Base-by-base conservation (phyloP, 805 yeast genomes). In the Yarrowia sp. region DNA sequence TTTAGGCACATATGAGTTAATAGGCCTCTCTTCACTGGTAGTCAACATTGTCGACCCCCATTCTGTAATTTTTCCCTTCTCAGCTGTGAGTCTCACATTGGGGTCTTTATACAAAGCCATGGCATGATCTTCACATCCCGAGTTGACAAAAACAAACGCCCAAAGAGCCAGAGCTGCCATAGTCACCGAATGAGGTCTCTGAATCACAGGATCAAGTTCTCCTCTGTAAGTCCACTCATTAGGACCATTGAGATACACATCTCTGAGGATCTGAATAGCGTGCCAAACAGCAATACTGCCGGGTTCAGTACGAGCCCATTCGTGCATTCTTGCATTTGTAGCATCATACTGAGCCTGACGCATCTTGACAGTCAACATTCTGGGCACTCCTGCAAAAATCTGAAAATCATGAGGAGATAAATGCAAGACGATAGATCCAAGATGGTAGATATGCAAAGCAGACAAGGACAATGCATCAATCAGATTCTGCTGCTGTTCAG, bases 301-400 rank as follows among this genome's bases (percentile, higher is more conserved):
- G 83, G 74, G 66, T 81, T 79, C 8, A 87, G 89, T 67, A 77
- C 80, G 70, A 1, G 86, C 78, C 86, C 89, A 84, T 58, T 79
- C 83, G 41, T 77, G 73, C 17, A 88, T 81, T 68, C 86, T 77
- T 13, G 75, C 75, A 43, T 79, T 77, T 11, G 83, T 84, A 3
- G 79, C 76, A 22, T 80, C 79, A 68, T 84, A 81, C 65, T 84
- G 86, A 0, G 76, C 72, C 9, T 77, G 76, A 6, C 84, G 83
- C 10, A 88, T 85, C 42, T 78, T 78, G 39, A 86, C 90, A 70
- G 84, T 88, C 86, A 88, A 86, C 70, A 92, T 82, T 76, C 88
- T 84, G 0, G 95, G 95, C 8, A 91, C 89, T 0, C 97, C 97
- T 1, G 92, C 87, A 73, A 80, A 87, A 5, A 89, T 86, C 64